phyloP scores from a whole-genome alignment of 2,329 filamentous ascomycete genomes.

The Verruconis gallopava region DNA sequence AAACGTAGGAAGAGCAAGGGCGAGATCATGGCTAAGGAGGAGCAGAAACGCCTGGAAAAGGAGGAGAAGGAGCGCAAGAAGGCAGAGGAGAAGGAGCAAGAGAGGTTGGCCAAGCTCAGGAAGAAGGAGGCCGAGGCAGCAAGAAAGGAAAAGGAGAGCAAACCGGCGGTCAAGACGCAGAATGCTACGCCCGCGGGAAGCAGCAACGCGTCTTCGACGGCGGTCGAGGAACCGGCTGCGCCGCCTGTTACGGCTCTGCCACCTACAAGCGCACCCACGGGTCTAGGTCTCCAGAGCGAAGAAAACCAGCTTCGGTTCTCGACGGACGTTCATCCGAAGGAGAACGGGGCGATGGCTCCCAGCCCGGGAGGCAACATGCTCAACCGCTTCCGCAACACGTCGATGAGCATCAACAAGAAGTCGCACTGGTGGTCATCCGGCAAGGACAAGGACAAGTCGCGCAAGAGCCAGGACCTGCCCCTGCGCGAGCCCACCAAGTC shows the following conservation, averaged over 20 bases:
- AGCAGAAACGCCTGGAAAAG: slow-evolving; percentile 8
- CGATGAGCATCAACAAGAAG: slow-evolving; percentile 67
- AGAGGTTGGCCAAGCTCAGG: slow-evolving; percentile 26
- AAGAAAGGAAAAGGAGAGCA: slow-evolving; percentile 32
- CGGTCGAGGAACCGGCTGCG: slow-evolving; percentile 4
- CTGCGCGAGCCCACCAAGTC: slow-evolving; percentile 13
- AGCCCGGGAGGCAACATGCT: slow-evolving; percentile 30
- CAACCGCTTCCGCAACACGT: slow-evolving; percentile 55
- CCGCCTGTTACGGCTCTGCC: no score
- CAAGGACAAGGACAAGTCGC: slow-evolving; percentile 20
- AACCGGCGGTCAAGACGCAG: slow-evolving; percentile 16
- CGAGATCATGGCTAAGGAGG: slow-evolving; percentile 3
- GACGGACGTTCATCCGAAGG: slow-evolving; percentile 17
- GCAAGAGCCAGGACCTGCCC: neutral
- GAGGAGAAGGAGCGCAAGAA: slow-evolving; percentile 43
- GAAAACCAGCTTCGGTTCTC: slow-evolving; percentile 21
- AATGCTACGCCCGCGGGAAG: neutral
- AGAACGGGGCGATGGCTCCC: slow-evolving; percentile 19
- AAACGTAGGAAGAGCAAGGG: slow-evolving; percentile 9
- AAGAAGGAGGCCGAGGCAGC: slow-evolving; percentile 23
- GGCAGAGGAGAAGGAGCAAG: slow-evolving; percentile 36
- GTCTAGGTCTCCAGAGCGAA: slow-evolving; percentile 38
- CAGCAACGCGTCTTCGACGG: slow-evolving; percentile 2
- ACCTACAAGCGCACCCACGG: slow-evolving; percentile 13
- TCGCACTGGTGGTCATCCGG: slow-evolving; percentile 48